phyloP scores from a whole-genome alignment of 164 flowering plant species.

The Echeveria elegans region DNA sequence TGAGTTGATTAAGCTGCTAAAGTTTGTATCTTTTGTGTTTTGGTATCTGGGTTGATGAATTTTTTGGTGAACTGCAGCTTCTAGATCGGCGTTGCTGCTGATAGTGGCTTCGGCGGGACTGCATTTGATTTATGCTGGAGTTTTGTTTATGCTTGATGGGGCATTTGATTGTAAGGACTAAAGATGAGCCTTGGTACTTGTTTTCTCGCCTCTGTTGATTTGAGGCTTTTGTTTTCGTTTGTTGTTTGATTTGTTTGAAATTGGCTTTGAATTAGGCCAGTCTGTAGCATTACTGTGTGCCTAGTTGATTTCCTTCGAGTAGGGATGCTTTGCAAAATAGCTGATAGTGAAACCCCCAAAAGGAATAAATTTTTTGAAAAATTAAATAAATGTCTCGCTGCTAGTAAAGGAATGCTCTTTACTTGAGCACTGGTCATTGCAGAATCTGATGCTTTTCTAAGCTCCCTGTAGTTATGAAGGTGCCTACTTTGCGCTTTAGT shows the following conservation, averaged over 20 bases:
- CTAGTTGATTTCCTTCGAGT: neutral
- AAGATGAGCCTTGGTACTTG: conserved; percentile 68
- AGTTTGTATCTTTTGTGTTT: neutral
- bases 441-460: neutral
- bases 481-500: neutral
- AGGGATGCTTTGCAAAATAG: neutral
- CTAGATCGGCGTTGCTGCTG: conserved; percentile 59
- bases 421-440: neutral
- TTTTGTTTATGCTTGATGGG: conserved; percentile 49
- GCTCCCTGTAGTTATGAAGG: neutral
- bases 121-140: conserved; percentile 57
- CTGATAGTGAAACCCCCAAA: neutral
- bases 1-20: neutral
- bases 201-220: conserved; percentile 1
- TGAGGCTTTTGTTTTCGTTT: neutral
- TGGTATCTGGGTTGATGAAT: neutral
- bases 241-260: neutral
- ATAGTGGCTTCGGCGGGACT: conserved; percentile 56
- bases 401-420: neutral
- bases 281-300: too few relatives aligned
- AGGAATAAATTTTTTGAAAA: neutral
- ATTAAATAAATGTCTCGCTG: neutral
- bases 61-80: conserved; percentile 33
- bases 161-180: conserved; percentile 54
- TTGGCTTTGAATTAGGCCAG: neutral